Evolutionary conservation across 139 green algal species (phyloP).

Genomic region (Chlorella ohadii): DNA sequence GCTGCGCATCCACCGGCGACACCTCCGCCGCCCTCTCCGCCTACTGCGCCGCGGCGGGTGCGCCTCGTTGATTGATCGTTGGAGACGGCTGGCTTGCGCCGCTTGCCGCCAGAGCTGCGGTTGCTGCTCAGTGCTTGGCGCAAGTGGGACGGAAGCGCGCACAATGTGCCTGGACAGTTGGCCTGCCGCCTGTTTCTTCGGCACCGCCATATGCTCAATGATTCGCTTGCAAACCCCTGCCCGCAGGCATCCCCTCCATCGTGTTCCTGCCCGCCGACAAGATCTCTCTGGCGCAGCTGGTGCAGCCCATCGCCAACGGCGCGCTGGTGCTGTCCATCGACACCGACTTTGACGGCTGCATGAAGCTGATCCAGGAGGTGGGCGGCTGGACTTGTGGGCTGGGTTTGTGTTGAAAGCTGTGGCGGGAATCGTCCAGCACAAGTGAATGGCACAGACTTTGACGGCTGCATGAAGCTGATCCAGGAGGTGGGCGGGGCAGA

Average conservation of each 20-base stretch:
- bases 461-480: slow-evolving; percentile 99
- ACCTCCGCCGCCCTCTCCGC: slow-evolving; percentile 97
- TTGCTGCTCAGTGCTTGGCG: no score
- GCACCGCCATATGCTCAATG: no score
- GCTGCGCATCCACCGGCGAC: slow-evolving; percentile 98
- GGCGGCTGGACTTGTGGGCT: not conserved
- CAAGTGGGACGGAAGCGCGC: no score
- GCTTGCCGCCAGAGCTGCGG: no score
- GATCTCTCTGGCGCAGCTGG: slow-evolving; percentile 97
- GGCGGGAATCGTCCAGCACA: no score
- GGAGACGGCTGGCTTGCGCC: no score
- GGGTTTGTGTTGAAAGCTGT: no score
- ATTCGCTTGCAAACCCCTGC: no score
- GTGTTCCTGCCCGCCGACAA: slow-evolving; percentile 99
- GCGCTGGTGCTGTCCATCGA: slow-evolving; percentile 98
- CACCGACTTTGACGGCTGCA: slow-evolving; percentile 99
- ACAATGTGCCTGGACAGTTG: no score
- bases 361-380: slow-evolving; percentile 96
- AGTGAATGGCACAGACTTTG: slow-evolving; percentile 99
- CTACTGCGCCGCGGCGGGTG: slow-evolving; percentile 91
- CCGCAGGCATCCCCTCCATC: slow-evolving; percentile 96
- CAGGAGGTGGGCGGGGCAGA: slow-evolving; percentile 82
- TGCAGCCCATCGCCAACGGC: slow-evolving; percentile 99
- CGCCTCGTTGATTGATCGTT: no score
- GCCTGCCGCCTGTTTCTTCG: no score